These are phyloP conservation scores for Tirmania nivea DNA, from an alignment of 495 filamentous ascomycete species.

Conservation along the genomic window DNA sequence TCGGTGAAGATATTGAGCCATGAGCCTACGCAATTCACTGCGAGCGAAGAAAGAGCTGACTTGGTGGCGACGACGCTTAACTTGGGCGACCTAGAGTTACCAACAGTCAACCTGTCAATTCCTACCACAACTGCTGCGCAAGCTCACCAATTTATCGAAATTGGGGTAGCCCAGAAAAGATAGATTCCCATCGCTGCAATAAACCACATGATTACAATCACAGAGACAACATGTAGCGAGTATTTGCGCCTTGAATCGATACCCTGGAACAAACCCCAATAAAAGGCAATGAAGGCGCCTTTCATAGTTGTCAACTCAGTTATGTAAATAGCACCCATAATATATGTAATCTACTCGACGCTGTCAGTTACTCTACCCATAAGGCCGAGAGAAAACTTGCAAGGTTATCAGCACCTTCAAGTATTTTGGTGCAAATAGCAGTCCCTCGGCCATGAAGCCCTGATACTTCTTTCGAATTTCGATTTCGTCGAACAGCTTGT, in stretches of 20 bases:
- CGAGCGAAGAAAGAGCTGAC: not conserved
- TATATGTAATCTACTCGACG: not conserved
- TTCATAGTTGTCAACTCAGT: not conserved
- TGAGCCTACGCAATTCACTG: not conserved
- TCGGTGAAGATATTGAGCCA: slow-evolving; percentile 1
- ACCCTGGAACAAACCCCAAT: not conserved
- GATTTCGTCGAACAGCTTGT: not conserved
- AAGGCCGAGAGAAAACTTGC: not conserved
- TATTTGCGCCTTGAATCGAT: not conserved
- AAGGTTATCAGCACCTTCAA: not conserved
- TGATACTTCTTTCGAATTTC: not conserved
- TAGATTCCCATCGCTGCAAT: not conserved
- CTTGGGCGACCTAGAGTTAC: slow-evolving; percentile 1
- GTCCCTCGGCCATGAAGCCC: not conserved
- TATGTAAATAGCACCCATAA: not conserved
- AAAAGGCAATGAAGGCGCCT: not conserved
- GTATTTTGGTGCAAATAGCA: not conserved
- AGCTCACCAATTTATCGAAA: slow-evolving; percentile 4
- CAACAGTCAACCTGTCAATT: not conserved
- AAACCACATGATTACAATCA: not conserved
- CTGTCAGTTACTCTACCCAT: no score
- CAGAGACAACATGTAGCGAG: not conserved
- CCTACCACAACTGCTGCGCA: not conserved
- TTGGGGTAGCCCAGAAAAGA: slow-evolving; percentile 1
- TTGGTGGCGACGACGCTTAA: not conserved